phyloP scores from a whole-genome alignment of 2,329 filamentous ascomycete species.

The Phyllosticta citrichinensis region DNA sequence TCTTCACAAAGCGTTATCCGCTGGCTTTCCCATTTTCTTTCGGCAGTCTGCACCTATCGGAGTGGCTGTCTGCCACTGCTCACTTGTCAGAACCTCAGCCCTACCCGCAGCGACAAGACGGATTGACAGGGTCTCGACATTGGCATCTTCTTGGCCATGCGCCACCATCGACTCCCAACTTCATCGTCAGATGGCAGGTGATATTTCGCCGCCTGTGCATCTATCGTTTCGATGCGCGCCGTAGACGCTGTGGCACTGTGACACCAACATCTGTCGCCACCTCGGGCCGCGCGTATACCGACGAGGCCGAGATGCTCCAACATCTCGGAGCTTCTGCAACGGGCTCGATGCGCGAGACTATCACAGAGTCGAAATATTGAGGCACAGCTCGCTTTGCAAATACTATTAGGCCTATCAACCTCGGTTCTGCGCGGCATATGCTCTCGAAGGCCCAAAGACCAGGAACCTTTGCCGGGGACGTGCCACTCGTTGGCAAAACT shows the following conservation, averaged over 20 bases:
- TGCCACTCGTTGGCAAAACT: neutral
- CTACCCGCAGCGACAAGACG: neutral
- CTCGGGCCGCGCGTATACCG: slow-evolving; percentile 5
- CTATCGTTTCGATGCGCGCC: neutral
- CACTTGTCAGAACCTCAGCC: neutral
- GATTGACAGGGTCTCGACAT: neutral
- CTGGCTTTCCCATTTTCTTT: too few relatives aligned
- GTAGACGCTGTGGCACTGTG: neutral
- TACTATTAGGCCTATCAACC: neutral
- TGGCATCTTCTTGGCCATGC: neutral
- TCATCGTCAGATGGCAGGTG: neutral
- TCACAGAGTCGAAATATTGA: neutral
- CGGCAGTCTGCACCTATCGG: neutral
- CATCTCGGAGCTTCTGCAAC: neutral
- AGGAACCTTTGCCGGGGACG: slow-evolving; percentile 1
- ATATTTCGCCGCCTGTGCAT: neutral
- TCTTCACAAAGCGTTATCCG: neutral
- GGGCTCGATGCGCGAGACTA: slow-evolving; percentile 2
- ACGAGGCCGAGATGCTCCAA: neutral
- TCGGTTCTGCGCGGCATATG: neutral
- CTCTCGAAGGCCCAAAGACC: neutral
- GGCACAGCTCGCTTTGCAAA: neutral
- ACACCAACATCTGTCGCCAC: neutral
- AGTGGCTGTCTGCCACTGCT: neutral
- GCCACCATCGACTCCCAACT: neutral